A percentile compares a stretch with the other conserved stretches of the same genome.
These are phyloP conservation scores for Fusarium newnesense DNA, from an alignment of 2,329 filamentous ascomycete species.

Conservation along the genomic window DNA sequence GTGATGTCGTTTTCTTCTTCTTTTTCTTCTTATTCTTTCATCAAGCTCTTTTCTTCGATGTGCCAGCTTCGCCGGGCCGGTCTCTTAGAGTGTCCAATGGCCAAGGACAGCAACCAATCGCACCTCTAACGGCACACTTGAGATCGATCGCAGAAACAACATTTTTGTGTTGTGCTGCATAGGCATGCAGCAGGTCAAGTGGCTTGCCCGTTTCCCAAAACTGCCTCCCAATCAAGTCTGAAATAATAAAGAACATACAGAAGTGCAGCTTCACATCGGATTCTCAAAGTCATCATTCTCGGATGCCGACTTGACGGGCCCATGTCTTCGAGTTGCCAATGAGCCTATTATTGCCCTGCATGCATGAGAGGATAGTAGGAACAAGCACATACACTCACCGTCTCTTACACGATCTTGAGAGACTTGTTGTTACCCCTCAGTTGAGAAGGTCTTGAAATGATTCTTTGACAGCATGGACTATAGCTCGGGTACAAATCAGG, in stretches of 20 bases:
- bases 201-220: neutral
- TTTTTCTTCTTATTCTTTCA: neutral
- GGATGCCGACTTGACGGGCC: neutral
- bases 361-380: neutral
- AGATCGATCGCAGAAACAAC: neutral
- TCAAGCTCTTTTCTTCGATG: neutral
- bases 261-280: neutral
- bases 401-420: constrained; percentile 10
- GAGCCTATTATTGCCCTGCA: neutral
- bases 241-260: neutral
- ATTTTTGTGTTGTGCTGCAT: neutral
- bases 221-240: neutral
- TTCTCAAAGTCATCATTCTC: neutral
- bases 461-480: neutral
- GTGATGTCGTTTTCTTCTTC: neutral
- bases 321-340: neutral
- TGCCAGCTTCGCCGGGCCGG: neutral
- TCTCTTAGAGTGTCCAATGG: neutral
- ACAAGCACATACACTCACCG: neutral
- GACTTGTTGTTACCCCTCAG: constrained; percentile 2
- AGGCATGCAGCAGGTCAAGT: neutral
- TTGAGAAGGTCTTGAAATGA: neutral
- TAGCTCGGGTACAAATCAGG: neutral
- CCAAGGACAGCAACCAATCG: neutral
- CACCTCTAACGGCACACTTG: neutral